A percentile compares a stretch with the other conserved stretches of the same genome.
phyloP scores from a whole-genome alignment of 768 basidiomycete genomes.

The Lentinula raphanica region DNA sequence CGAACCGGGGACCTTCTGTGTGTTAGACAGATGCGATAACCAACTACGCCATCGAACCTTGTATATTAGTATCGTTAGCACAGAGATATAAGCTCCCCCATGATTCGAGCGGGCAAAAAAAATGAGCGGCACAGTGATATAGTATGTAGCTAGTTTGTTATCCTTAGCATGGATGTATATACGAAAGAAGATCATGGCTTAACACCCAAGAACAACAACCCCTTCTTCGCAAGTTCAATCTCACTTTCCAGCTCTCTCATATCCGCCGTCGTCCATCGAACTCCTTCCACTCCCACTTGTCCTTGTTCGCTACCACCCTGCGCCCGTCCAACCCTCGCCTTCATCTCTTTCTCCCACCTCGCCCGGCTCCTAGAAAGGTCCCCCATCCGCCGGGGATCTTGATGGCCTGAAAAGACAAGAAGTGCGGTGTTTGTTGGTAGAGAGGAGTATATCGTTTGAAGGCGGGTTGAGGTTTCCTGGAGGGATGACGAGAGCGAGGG shows the following conservation, averaged over 20 bases:
- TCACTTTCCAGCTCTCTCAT: slow-evolving; percentile 75
- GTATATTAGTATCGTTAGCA: too few relatives aligned
- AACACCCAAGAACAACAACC: slow-evolving; percentile 72
- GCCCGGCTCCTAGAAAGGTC: slow-evolving; percentile 62
- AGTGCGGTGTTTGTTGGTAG: slow-evolving; percentile 80
- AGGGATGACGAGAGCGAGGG: slow-evolving; percentile 33
- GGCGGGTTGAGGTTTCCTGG: slow-evolving; percentile 50
- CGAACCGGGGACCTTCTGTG: slow-evolving; percentile 11
- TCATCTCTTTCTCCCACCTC: slow-evolving; percentile 65
- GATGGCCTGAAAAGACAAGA: slow-evolving; percentile 83
- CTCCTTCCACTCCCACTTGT: too few relatives aligned
- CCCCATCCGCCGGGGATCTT: slow-evolving; percentile 80
- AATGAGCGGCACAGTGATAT: too few relatives aligned
- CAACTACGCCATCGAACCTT: slow-evolving; percentile 71
- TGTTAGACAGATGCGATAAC: slow-evolving; percentile 84
- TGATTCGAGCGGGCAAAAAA: too few relatives aligned
- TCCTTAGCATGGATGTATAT: too few relatives aligned
- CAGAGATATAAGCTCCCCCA: too few relatives aligned
- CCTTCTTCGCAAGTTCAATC: slow-evolving; percentile 74
- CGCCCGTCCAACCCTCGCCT: slow-evolving; percentile 50
- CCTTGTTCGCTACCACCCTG: too few relatives aligned
- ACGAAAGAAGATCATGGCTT: too few relatives aligned
- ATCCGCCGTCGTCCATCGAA: slow-evolving; percentile 70
- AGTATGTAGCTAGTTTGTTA: too few relatives aligned
- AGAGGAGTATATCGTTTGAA: slow-evolving; percentile 55